Conservation (phyloP, 768 basidiomycete species). For the Leccinellum luteum region DNA sequence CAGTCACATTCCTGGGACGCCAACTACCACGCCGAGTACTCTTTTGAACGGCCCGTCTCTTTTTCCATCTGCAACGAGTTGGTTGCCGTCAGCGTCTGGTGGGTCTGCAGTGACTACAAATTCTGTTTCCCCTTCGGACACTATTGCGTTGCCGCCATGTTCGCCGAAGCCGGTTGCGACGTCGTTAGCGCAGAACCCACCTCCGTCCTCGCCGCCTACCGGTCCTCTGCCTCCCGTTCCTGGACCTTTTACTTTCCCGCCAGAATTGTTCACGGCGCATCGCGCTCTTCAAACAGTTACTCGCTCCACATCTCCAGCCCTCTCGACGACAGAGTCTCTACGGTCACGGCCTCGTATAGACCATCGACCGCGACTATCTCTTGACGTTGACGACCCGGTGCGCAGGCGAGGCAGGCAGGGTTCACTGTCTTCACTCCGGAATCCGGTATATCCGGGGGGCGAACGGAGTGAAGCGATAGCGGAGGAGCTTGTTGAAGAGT, state of each 20-base stretch:
- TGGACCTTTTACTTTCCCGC: slow-evolving; percentile 53
- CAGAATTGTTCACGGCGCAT: slow-evolving; percentile 46
- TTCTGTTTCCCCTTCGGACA: not conserved
- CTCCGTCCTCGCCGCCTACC: slow-evolving; percentile 55
- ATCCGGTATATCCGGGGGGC: slow-evolving; percentile 13
- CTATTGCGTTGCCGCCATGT: slow-evolving; percentile 10
- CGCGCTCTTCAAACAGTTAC: slow-evolving; percentile 27
- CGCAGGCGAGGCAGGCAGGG: slow-evolving; percentile 23
- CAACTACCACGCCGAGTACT: slow-evolving; percentile 6
- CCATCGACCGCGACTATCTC: slow-evolving; percentile 16
- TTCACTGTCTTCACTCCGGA: slow-evolving; percentile 29
- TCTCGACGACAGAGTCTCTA: slow-evolving; percentile 18
- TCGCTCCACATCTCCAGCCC: slow-evolving; percentile 22
- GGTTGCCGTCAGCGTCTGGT: slow-evolving; percentile 6
- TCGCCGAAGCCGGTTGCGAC: slow-evolving; percentile 14
- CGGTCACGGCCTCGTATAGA: slow-evolving; percentile 19
- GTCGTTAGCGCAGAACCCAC: slow-evolving; percentile 41
- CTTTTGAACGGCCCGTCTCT: slow-evolving; percentile 13
- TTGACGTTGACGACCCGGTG: slow-evolving; percentile 12
- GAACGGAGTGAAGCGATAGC: slow-evolving; percentile 16
- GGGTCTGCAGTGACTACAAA: slow-evolving; percentile 2
- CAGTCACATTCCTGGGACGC: slow-evolving; percentile 31
- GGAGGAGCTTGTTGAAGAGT: slow-evolving; percentile 13
- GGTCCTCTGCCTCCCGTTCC: slow-evolving; percentile 66
- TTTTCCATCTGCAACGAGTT: slow-evolving; percentile 8